These are phyloP conservation scores for Botryotinia globosa DNA, from an alignment of 2,329 filamentous ascomycete genomes.

Conservation along the genomic window DNA sequence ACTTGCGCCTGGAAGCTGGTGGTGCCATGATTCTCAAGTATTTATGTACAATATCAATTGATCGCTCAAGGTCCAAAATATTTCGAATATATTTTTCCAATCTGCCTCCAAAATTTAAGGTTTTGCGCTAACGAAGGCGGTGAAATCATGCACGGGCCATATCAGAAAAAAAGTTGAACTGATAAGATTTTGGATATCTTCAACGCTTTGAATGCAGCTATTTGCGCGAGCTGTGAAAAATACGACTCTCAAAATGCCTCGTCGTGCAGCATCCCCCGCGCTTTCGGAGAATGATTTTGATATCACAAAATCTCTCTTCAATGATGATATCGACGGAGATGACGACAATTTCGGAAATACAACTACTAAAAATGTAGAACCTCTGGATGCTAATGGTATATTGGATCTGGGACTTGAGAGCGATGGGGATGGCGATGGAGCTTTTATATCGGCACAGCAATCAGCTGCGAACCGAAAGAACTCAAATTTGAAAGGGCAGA, in stretches of 20 bases:
- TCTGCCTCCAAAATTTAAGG: constrained; percentile 19
- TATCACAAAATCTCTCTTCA: constrained; percentile 76
- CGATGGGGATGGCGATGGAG: constrained; percentile 70
- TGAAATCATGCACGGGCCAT: not conserved
- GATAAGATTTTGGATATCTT: constrained; percentile 24
- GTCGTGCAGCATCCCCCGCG: constrained; percentile 74
- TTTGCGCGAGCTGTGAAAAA: constrained; percentile 20
- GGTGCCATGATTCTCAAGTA: constrained; percentile 31
- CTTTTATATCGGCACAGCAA: constrained; percentile 86
- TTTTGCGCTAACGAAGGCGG: constrained; percentile 23
- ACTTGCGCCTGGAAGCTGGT: constrained; percentile 27
- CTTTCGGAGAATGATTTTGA: constrained; percentile 89
- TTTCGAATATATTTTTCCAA: constrained; percentile 21
- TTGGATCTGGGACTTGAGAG: constrained; percentile 55
- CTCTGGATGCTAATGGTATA: constrained; percentile 59
- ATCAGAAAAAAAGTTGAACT: constrained; percentile 20
- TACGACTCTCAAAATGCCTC: constrained; percentile 55
- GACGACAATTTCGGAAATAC: constrained; percentile 42
- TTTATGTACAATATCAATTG: constrained; percentile 1
- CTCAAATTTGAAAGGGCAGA: constrained; percentile 76
- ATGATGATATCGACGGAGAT: constrained; percentile 53
- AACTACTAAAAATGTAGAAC: constrained; percentile 42
- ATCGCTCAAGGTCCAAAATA: constrained; percentile 10
- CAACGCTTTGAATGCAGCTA: not conserved
- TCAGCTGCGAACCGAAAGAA: constrained; percentile 84